phyloP scores from a whole-genome alignment of 495 filamentous ascomycete species.

The Lasiosphaeria hispida region DNA sequence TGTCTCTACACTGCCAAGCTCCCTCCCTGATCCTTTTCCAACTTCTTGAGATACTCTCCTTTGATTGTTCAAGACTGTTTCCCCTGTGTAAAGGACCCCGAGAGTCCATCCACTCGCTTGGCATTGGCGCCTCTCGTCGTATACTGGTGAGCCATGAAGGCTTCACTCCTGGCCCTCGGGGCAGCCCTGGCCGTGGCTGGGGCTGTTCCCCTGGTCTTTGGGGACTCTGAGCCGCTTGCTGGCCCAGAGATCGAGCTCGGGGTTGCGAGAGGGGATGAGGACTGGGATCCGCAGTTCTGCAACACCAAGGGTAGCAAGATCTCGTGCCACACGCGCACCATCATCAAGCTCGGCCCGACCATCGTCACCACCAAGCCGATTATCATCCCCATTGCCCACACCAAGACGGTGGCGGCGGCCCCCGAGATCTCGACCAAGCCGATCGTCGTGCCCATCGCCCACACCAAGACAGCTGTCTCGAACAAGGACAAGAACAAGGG shows the following conservation, averaged over 20 bases:
- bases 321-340: constrained; percentile 12
- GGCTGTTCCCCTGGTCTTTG: constrained; percentile 6
- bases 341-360: constrained; percentile 2
- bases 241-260: no score
- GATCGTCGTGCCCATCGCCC: no score
- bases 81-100: no score
- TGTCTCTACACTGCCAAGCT: background rate
- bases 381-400: background rate
- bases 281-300: background rate
- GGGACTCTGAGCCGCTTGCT: background rate
- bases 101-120: background rate
- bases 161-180: constrained; percentile 18
- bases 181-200: constrained; percentile 15
- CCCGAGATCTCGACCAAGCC: background rate
- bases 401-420: background rate
- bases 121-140: background rate
- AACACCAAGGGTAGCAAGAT: constrained; percentile 3
- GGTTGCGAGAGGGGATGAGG: no score
- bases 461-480: background rate
- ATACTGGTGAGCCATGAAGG: constrained; percentile 23
- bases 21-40: constrained; percentile 1
- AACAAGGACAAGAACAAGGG: constrained; percentile 2
- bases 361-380: constrained; percentile 5
- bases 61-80: no score
- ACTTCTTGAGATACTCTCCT: background rate